Evolutionary conservation across 805 yeast species (phyloP), one percentile per base, ranked within the genome.

Genomic region (Cyberlindnera mycetangii): DNA sequence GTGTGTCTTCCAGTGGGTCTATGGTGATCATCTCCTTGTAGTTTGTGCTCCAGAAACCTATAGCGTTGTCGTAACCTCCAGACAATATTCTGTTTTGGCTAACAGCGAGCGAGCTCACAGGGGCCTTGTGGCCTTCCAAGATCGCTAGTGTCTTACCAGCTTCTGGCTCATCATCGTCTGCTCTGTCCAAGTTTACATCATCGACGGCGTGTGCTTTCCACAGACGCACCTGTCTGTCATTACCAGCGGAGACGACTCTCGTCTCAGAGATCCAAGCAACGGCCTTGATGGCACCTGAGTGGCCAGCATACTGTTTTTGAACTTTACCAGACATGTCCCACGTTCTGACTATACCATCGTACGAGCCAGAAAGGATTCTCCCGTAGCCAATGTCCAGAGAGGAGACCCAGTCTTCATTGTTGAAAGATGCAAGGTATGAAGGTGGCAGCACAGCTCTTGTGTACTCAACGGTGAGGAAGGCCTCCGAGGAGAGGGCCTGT

Each of bases 391-490:
- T 66, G 48, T 69, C 79, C 55, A 70, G 65, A 1, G 95, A 76
- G 18, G 96, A 87, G 19, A 93, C 79, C 99, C 99, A 93, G 66
- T 93, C 99, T 50, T 92, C 96, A 60, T 92, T 89, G 59, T 81
- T 79, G 66, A 84, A 93, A 36, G 95, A 83, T 3, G 95, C 89
- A 51, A 89, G 70, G 59, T 79, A 90, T 20, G 92, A 81, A n/a
- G 99, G 99, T 16, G 99, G 99, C 41, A 92, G 75, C 31, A 89
- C 84, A 1, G 97, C 89, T 54, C 96, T 76, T 11, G 96, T 88
- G 69, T 93, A 93, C 61, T 93, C 99, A 37, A 93, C 69, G 22
- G 80, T 80, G 49, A 93, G 64, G 42, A 83, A 78, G 1, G 86
- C 77, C 72, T 93, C 99, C 21, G 82, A 75, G 2, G 96, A 87